Percentiles rank a stretch among this genome's conserved stretches.
Conservation (phyloP, 306 rosid genomes). For the Cucumis melo region DNA sequence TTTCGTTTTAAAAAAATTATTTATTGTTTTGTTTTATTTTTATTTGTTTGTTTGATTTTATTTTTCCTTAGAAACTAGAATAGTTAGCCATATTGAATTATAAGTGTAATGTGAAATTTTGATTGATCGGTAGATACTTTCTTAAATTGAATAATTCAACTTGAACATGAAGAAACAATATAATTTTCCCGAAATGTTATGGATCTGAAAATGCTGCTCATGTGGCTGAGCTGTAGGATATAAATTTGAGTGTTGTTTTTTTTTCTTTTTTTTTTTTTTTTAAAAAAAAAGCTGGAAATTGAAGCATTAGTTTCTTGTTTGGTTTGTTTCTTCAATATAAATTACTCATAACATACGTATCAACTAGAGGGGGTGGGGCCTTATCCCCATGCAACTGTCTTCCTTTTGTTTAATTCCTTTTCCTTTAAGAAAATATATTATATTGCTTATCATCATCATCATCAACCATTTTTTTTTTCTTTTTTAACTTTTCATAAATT, state of each 20-base stretch:
- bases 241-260: neutral
- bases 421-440: neutral
- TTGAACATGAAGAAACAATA: neutral
- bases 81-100: neutral
- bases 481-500: neutral
- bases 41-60: neutral
- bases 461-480: too few relatives aligned
- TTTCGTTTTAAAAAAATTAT: too few relatives aligned
- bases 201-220: neutral
- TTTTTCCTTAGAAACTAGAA: neutral
- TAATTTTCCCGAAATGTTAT: neutral
- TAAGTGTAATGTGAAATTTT: neutral
- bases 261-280: too few relatives aligned
- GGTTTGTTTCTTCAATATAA: neutral
- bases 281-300: neutral
- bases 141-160: neutral
- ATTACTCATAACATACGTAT: neutral
- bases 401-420: neutral
- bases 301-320: neutral
- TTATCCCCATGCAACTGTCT: neutral
- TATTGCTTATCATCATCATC: neutral
- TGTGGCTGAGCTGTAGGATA: neutral
- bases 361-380: neutral
- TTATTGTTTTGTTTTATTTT: too few relatives aligned
- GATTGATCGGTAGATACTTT: neutral